Base-by-base conservation (phyloP, 1,139 yeast species). In the Taphrina communis region DNA sequence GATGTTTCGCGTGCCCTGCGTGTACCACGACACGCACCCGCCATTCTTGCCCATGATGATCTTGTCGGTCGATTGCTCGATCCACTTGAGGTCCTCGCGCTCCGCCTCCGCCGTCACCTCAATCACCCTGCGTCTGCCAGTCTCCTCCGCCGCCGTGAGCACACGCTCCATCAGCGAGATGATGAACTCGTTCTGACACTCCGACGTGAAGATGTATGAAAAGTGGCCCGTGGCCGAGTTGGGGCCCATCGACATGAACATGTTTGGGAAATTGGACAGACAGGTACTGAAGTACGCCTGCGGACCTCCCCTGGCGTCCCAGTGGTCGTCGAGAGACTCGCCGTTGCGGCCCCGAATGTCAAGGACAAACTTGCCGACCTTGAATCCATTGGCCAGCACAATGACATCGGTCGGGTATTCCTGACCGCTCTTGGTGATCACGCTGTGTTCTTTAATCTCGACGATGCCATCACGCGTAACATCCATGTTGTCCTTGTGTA, bases 311-410 rank as follows among this genome's bases (percentile, higher is more conserved):
- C 31, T 17, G 25, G 31, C 38, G 14, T 25, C 56, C 69, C 69
- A 59, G 51, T 66, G 65, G 17, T 51, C 59, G 25, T 50, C 52
- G 21, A 50, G 48, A 1, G 53, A 41, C 42, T 57, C 59, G 38
- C 65, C 59, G 39, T 58, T 50, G 53, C 50, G 65, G 44, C 65
- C 69, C 17, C 55, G 65, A 38, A 66, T 66, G 53, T 58, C 65
- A 38, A 66, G 48, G 53, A 57, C 59, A 25, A 50, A 42, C 17
- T 66, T 58, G 25, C 65, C 65, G 39, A 58, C 65, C 59, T 59
- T 66, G 69, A 66, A 66, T 14, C 78, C 78, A 2, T 77, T 76
- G 17, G 77, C 78, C 38, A 74, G 72, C 19, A 75, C 66, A 53
- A 76, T 72, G 21, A 75, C 69, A 60, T 76, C 78, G 25, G 75